A percentile compares a stretch with the other conserved stretches of the same genome.
These are phyloP conservation scores for Aspergillus oerlinghausenensis DNA, from an alignment of 2,329 filamentous ascomycete species.

Conservation along the genomic window DNA sequence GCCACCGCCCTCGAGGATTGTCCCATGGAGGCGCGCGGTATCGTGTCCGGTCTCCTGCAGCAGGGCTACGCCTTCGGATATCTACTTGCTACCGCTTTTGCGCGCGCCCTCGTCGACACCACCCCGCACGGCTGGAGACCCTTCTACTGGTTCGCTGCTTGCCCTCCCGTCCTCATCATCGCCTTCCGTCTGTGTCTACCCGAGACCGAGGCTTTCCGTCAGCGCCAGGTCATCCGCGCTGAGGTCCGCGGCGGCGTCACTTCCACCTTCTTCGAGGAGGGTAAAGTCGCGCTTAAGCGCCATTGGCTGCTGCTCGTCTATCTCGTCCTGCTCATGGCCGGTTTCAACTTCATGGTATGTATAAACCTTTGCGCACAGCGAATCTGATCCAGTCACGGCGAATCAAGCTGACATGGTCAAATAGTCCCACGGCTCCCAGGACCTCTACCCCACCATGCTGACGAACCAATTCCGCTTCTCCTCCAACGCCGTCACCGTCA, in stretches of 20 bases:
- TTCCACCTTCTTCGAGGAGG: conserved; percentile 68
- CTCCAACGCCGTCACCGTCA: conserved; percentile 59
- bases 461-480: conserved; percentile 55
- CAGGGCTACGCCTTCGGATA: conserved; percentile 63
- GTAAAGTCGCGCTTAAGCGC: conserved; percentile 69
- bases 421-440: conserved; percentile 66
- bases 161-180: conserved; percentile 76
- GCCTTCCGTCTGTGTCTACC: conserved; percentile 70
- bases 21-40: conserved; percentile 53
- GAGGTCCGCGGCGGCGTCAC: conserved; percentile 54
- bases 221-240: conserved; percentile 61
- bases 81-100: conserved; percentile 56
- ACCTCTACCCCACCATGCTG: conserved; percentile 59
- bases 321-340: conserved; percentile 80
- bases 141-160: conserved; percentile 83
- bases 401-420: not conserved
- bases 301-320: conserved; percentile 81
- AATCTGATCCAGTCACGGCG: not conserved
- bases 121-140: conserved; percentile 78
- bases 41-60: conserved; percentile 59
- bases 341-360: conserved; percentile 78
- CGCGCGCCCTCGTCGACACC: conserved; percentile 54
- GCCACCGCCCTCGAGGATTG: conserved; percentile 61
- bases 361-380: not conserved
- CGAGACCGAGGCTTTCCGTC: conserved; percentile 69